A percentile compares a stretch with the other conserved stretches of the same genome.
phyloP scores from a whole-genome alignment of 2,329 filamentous ascomycete genomes.

The Aspergillus ochraceoroseus region DNA sequence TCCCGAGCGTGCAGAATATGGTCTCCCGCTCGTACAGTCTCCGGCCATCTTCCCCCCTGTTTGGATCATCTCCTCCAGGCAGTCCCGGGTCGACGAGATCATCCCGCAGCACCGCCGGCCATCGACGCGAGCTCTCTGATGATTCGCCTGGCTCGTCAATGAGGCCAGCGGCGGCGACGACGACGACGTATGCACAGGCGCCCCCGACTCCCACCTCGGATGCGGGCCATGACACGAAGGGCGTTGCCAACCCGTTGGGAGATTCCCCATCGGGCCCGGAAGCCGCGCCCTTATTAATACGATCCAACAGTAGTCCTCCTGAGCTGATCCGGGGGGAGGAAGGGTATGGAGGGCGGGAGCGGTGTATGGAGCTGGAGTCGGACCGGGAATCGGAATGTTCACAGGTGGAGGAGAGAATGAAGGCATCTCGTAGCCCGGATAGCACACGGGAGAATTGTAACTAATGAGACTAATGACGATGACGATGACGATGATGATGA shows the following conservation, averaged over 20 bases:
- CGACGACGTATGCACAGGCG: constrained; percentile 35
- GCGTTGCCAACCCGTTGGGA: constrained; percentile 10
- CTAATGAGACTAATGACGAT: constrained; percentile 8
- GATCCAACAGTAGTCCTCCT: constrained; percentile 34
- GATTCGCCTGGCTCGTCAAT: constrained; percentile 29
- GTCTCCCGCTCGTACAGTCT: constrained; percentile 44
- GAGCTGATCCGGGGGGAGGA: constrained; percentile 21
- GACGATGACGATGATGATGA: too few relatives aligned
- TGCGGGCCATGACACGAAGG: constrained; percentile 18
- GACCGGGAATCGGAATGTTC: constrained; percentile 10
- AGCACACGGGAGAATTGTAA: not conserved
- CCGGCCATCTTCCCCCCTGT: constrained; percentile 35
- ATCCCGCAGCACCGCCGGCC: constrained; percentile 23
- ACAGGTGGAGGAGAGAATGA: constrained; percentile 2
- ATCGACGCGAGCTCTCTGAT: constrained; percentile 34
- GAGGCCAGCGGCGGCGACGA: too few relatives aligned
- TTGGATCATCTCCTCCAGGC: constrained; percentile 33
- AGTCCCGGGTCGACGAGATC: constrained; percentile 39
- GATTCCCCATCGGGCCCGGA: constrained; percentile 22
- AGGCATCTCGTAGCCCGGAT: not conserved
- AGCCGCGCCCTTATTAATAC: constrained; percentile 23
- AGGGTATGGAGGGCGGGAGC: constrained; percentile 2
- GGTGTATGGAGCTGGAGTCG: too few relatives aligned
- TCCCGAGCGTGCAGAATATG: constrained; percentile 46
- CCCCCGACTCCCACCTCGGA: constrained; percentile 40